A percentile compares a stretch with the other conserved stretches of the same genome.
These are phyloP conservation scores for Psidium friedrichsthalianum DNA, from an alignment of 345 rosid species.

Conservation along the genomic window DNA sequence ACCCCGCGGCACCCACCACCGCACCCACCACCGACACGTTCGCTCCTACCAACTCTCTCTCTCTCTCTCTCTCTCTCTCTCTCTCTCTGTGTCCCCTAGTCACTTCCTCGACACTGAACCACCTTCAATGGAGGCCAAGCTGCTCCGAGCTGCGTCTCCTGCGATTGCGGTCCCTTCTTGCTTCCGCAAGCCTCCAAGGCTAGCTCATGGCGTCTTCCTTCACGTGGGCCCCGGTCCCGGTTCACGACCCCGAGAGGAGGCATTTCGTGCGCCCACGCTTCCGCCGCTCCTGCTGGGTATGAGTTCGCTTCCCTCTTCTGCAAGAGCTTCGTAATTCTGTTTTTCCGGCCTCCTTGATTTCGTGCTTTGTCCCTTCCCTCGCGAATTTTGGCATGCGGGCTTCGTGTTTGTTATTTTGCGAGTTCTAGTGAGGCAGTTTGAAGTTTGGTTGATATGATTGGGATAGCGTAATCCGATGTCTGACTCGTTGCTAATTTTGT, in stretches of 20 bases:
- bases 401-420: neutral
- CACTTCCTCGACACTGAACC: neutral
- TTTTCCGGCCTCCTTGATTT: neutral
- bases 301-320: neutral
- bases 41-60: neutral
- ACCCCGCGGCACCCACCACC: neutral
- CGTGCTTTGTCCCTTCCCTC: neutral
- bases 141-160: neutral
- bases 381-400: neutral
- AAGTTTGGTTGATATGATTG: neutral
- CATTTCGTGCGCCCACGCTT: conserved; percentile 19
- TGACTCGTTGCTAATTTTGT: neutral
- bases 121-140: neutral
- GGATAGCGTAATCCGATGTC: neutral
- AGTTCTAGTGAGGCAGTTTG: neutral
- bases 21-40: neutral
- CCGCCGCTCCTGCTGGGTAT: conserved; percentile 39
- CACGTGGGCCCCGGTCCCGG: neutral
- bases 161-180: neutral
- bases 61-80: neutral
- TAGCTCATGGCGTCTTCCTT: neutral
- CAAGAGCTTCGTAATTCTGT: neutral
- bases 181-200: neutral
- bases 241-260: neutral
- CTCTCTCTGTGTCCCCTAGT: neutral